Evolutionary conservation across 2,329 filamentous ascomycete genomes (phyloP).

Genomic region (Neopestalotiopsis sp.): DNA sequence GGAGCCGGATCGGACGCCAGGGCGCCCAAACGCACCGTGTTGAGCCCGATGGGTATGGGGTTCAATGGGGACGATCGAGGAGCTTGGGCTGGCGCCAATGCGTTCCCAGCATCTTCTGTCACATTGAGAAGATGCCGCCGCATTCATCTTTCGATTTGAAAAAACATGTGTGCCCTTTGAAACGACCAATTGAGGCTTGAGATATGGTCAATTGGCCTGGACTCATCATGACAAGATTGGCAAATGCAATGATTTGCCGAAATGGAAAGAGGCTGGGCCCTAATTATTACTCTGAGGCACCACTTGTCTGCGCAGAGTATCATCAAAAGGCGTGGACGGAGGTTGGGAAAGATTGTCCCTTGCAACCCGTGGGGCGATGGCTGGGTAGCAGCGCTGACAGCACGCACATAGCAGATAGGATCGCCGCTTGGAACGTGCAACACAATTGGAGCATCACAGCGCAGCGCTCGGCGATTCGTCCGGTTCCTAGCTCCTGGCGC

Average conservation of each 20-base stretch:
- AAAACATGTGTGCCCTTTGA: neutral
- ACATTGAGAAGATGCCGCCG: neutral
- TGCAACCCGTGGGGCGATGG: constrained; percentile 10
- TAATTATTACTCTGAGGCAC: neutral
- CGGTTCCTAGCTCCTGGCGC: neutral
- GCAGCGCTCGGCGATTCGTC: constrained; percentile 12
- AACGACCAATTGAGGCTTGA: neutral
- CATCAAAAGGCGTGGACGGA: neutral
- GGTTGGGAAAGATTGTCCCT: constrained; percentile 8
- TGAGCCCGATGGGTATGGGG: neutral
- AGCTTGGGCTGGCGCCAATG: constrained; percentile 5
- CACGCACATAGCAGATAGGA: neutral
- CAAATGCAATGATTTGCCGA: neutral
- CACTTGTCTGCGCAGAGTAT: neutral
- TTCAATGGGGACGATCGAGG: neutral
- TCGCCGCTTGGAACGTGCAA: constrained; percentile 13
- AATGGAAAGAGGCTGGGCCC: neutral
- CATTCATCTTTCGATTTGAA: neutral
- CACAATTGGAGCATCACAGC: constrained; percentile 18
- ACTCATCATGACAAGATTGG: neutral
- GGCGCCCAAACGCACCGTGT: neutral
- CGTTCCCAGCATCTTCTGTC: neutral
- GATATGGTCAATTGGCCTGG: neutral
- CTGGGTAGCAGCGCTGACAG: constrained; percentile 19
- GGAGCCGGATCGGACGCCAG: neutral